Evolutionary conservation across 2,329 filamentous ascomycete species (phyloP).

Genomic region (Apiospora rasikravindrae): DNA sequence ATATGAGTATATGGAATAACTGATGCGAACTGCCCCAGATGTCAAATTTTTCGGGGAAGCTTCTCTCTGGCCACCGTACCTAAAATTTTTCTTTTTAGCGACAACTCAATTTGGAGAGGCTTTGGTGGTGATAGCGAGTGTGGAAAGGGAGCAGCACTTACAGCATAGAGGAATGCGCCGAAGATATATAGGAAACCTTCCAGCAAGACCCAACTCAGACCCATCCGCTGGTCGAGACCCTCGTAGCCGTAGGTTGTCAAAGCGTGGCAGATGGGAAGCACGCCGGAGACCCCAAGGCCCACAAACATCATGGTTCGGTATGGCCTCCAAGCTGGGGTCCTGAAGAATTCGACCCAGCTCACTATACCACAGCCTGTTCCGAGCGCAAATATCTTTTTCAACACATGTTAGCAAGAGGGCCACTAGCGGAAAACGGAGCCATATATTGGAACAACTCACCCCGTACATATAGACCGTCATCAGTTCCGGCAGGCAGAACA

Average conservation of each 20-base stretch:
- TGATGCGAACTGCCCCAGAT: slow-evolving; percentile 95
- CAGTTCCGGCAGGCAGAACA: slow-evolving; percentile 71
- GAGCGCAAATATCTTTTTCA: slow-evolving; percentile 78
- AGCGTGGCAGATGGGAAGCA: slow-evolving; percentile 84
- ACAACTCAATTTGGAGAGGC: neutral
- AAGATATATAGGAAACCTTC: slow-evolving; percentile 86
- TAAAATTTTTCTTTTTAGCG: slow-evolving; percentile 36
- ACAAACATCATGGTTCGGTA: slow-evolving; percentile 92
- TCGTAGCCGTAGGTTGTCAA: slow-evolving; percentile 68
- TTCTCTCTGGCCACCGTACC: slow-evolving; percentile 83
- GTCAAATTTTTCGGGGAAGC: slow-evolving; percentile 79
- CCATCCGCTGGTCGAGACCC: slow-evolving; percentile 74
- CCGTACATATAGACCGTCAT: slow-evolving; percentile 76
- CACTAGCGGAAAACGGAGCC: neutral
- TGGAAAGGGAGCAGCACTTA: slow-evolving; percentile 45
- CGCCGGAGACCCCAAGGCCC: slow-evolving; percentile 80
- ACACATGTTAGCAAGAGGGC: neutral
- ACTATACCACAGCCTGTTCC: slow-evolving; percentile 78
- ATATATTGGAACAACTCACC: slow-evolving; percentile 54
- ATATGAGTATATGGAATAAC: slow-evolving; percentile 90
- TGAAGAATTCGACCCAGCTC: slow-evolving; percentile 81
- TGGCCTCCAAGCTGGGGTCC: slow-evolving; percentile 81
- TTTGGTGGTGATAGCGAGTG: neutral
- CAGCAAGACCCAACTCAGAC: slow-evolving; percentile 77
- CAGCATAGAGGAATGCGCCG: slow-evolving; percentile 86